A percentile compares a stretch with the other conserved stretches of the same genome.
These are phyloP conservation scores for Jacaranda mimosifolia DNA, from an alignment of 257 asterid species.

Conservation along the genomic window DNA sequence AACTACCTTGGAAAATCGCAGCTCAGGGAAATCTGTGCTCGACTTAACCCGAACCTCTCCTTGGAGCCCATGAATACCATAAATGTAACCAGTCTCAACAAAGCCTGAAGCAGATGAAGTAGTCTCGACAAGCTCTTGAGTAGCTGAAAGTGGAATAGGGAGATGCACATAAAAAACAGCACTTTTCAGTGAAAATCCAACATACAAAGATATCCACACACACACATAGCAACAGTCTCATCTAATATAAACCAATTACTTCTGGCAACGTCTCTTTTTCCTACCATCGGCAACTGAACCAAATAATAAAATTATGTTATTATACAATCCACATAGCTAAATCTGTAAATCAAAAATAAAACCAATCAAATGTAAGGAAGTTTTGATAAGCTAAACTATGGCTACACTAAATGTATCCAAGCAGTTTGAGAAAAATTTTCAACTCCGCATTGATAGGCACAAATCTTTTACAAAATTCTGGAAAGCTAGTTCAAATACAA, in stretches of 20 bases:
- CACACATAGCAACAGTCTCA: neutral
- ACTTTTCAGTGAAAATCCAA: neutral
- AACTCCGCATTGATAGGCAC: neutral
- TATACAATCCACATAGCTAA: neutral
- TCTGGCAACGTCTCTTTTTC: neutral
- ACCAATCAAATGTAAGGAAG: neutral
- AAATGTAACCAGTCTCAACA: conserved; percentile 84
- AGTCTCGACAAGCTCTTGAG: conserved; percentile 57
- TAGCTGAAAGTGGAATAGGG: conserved; percentile 55
- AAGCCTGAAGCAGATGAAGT: conserved; percentile 58
- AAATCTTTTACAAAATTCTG: neutral
- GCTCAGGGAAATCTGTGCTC: conserved; percentile 84
- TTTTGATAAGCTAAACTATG: conserved; percentile 11
- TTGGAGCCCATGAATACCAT: conserved; percentile 84
- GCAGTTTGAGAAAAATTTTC: neutral
- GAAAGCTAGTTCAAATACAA: neutral
- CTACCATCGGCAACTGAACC: conserved; percentile 18
- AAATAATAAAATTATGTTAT: neutral
- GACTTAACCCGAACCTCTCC: conserved; percentile 91
- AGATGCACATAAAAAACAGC: conserved; percentile 27
- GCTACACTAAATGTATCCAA: conserved; percentile 8
- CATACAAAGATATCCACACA: neutral
- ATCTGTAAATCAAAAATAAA: neutral
- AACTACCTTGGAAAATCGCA: conserved; percentile 90
- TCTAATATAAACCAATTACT: neutral